Conservation (phyloP, 768 basidiomycete species). For the Pleurotus tuber-regium region DNA sequence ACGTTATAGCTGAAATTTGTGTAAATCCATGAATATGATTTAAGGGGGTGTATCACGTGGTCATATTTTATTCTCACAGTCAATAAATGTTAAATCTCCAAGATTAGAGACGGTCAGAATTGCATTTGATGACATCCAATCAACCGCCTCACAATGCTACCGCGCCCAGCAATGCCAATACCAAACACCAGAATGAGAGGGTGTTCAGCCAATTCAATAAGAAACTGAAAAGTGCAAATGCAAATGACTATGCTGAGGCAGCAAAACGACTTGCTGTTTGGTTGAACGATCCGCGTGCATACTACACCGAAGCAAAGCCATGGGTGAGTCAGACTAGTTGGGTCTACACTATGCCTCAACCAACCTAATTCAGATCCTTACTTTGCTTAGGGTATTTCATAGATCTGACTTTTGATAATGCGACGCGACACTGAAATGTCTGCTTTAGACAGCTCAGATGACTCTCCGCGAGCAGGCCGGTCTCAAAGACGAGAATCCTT, state of each 20-base stretch:
- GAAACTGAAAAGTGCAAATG: background rate
- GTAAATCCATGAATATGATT: slow-evolving; percentile 31
- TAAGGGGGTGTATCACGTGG: too few species aligned
- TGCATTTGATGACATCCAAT: background rate
- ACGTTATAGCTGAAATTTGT: slow-evolving; percentile 71
- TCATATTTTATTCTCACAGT: too few species aligned
- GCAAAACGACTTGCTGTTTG: background rate
- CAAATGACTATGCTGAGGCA: background rate
- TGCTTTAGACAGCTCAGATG: background rate
- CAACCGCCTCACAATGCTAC: background rate
- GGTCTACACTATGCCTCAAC: background rate
- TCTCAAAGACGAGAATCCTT: background rate
- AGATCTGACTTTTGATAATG: background rate
- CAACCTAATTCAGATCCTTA: background rate
- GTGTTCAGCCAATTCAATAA: background rate
- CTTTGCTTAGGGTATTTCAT: background rate
- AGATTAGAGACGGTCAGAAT: too few species aligned
- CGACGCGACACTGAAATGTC: background rate
- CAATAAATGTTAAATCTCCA: too few species aligned
- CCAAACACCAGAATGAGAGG: background rate
- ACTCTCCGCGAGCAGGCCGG: slow-evolving; percentile 1
- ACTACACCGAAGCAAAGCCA: slow-evolving; percentile 3
- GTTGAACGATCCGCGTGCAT: background rate
- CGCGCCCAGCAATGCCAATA: background rate
- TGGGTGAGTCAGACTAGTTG: background rate